These are phyloP conservation scores for Priceomyces medius DNA, from an alignment of 805 yeast genomes.

Conservation along the genomic window DNA sequence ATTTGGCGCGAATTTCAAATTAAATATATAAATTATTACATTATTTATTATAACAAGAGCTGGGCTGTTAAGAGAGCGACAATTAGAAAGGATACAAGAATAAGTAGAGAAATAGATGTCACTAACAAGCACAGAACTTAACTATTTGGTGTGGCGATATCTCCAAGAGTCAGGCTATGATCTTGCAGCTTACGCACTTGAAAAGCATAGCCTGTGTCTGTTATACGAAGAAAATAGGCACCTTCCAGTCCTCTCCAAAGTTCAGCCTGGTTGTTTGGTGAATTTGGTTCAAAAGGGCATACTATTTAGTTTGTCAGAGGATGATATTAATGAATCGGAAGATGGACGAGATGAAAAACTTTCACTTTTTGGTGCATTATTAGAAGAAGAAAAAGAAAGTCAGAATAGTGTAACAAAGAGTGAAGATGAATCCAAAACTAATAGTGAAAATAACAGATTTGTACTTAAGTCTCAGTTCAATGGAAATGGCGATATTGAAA, in stretches of 20 bases:
- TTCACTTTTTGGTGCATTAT: constrained; percentile 55
- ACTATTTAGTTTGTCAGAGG: constrained; percentile 69
- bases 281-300: constrained; percentile 84
- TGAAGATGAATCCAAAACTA: not conserved
- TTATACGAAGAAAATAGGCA: constrained; percentile 48
- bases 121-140: constrained; percentile 76
- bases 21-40: not conserved
- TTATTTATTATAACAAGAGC: not conserved
- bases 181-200: constrained; percentile 75
- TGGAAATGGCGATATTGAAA: constrained; percentile 8
- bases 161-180: constrained; percentile 82
- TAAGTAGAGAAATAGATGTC: constrained; percentile 51
- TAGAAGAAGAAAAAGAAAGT: constrained; percentile 34
- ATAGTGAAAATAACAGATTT: constrained; percentile 6
- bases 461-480: constrained; percentile 10
- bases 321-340: constrained; percentile 41
- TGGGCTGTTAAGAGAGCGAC: not conserved
- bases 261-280: constrained; percentile 81
- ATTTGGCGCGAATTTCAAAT: not conserved
- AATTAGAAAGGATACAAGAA: constrained; percentile 6
- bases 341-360: constrained; percentile 25
- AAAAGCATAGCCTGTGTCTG: constrained; percentile 66
- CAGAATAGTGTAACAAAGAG: not conserved
- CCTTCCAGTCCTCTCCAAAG: constrained; percentile 40
- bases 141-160: constrained; percentile 90